These are phyloP conservation scores for Phytophthora aleatoria DNA, from an alignment of 352 stramenopile genomes.

Conservation along the genomic window DNA sequence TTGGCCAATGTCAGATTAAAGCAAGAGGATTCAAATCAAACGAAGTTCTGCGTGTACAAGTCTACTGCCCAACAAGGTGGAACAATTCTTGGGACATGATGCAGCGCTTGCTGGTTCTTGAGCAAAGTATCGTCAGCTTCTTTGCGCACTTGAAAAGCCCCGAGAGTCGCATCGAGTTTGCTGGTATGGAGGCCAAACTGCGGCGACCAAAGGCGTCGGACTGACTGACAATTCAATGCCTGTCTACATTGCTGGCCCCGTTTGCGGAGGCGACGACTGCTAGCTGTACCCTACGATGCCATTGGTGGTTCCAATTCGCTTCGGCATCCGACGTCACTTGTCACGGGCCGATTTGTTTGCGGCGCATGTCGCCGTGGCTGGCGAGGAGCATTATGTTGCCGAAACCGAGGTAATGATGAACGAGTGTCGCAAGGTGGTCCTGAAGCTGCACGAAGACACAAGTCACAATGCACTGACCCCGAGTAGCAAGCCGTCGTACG, in stretches of 20 bases:
- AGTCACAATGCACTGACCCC: no score
- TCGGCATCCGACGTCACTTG: slow-evolving; percentile 4
- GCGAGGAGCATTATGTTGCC: slow-evolving; percentile 1
- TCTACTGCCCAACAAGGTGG: slow-evolving; percentile 15
- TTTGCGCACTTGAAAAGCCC: neutral
- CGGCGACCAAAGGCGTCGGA: neutral
- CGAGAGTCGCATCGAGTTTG: slow-evolving; percentile 1
- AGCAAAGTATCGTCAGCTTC: neutral
- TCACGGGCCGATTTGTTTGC: slow-evolving; percentile 11
- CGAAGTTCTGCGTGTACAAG: neutral
- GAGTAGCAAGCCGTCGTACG: no score
- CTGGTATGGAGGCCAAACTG: slow-evolving; percentile 5
- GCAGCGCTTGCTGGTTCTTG: slow-evolving; percentile 9
- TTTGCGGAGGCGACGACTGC: neutral
- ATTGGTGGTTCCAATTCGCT: slow-evolving; percentile 5
- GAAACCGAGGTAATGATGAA: slow-evolving; percentile 23
- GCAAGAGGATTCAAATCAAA: neutral
- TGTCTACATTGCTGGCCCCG: slow-evolving; percentile 1
- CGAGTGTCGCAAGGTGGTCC: slow-evolving; percentile 1
- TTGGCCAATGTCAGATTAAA: neutral
- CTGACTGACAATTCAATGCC: slow-evolving; percentile 13
- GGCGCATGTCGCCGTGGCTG: neutral
- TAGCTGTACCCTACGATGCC: slow-evolving; percentile 16
- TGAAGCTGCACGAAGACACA: no score
- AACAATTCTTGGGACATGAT: slow-evolving; percentile 23